A percentile compares a stretch with the other conserved stretches of the same genome.
Conservation (phyloP, 1,284 basidiomycete species). For the Agaricales sp. region DNA sequence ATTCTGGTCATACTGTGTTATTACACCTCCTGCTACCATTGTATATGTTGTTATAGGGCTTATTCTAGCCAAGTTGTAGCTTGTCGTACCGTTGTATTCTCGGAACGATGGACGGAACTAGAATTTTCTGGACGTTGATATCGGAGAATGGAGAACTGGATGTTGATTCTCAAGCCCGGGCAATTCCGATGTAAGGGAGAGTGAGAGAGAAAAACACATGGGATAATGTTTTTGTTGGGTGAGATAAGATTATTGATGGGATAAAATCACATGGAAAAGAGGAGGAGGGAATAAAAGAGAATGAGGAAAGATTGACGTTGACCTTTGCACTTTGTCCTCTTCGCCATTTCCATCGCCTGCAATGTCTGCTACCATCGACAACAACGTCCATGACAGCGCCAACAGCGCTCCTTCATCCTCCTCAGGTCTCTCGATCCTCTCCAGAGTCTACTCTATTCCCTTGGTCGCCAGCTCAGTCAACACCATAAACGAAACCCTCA, state of each 20-base stretch:
- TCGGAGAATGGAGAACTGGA: no score
- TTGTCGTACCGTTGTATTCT: background rate
- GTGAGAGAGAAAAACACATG: background rate
- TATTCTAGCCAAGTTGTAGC: slow-evolving; percentile 39
- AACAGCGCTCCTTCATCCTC: slow-evolving; percentile 5
- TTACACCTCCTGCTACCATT: slow-evolving; percentile 77
- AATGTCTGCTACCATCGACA: background rate
- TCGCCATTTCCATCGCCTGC: no score
- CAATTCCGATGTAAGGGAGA: no score
- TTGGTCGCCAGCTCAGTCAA: slow-evolving; percentile 52
- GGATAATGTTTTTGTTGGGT: background rate
- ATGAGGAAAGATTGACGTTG: background rate
- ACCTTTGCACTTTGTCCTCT: background rate
- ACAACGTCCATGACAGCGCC: background rate
- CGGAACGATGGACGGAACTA: no score
- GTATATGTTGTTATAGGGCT: slow-evolving; percentile 68
- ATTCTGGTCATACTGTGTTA: slow-evolving; percentile 74
- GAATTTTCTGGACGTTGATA: no score
- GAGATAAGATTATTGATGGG: background rate
- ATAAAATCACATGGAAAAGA: background rate
- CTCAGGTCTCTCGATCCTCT: slow-evolving; percentile 50
- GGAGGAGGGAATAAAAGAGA: background rate
- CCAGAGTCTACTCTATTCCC: slow-evolving; percentile 58
- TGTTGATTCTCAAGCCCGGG: no score
- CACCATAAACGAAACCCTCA: slow-evolving; percentile 48